Base-by-base conservation (phyloP, 208 protist species). In the Wallacemonas sp. region DNA sequence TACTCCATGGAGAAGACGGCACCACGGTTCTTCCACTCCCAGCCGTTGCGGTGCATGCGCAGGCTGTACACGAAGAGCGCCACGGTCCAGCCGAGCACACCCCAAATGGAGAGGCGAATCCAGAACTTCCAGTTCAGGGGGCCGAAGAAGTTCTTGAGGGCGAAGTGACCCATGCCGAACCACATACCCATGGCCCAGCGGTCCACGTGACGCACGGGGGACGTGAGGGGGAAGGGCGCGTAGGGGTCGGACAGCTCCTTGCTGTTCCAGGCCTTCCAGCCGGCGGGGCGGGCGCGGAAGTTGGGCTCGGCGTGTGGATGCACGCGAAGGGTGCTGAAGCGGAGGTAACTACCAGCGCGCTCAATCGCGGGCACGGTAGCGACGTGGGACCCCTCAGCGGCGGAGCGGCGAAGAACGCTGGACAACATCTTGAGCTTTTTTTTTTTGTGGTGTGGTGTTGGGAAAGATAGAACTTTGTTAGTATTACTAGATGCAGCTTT, bases 21-120 rank as follows among this genome's bases (percentile, higher is more conserved):
- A 68, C 87, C 82, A 59, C 84, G 83, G 70, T 93, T 93, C 79
- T 93, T 93, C 87, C 87, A 93, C 82, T 93, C 76, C 87, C 87
- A 93, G 23, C 87, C 87, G 67, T 93, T 93, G 61, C 83, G 77
- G 71, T 93, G 79, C 87, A 93, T 93, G 66, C 87, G 87, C 23
- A 91, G 77, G 22, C 55, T 79, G 65, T 90, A 93, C 38, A 82
- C 82, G 45, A 59, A 10, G 38, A 86, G 57, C 2, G 79, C 61
- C 52, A 79, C 74, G 16, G 42, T 16, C 76, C 72, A 83, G 18
- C 87, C 87, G n/a, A 48, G 57, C 3, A 78, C 49, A 39, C 87
- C 87, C 50, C 81, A 76, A 64, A 89, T 75, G 25, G 77, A 77
- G 14, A 93, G 61, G 42, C 87, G 83, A 20, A 77, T 29, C 62